A percentile compares a stretch with the other conserved stretches of the same genome.
phyloP scores from a whole-genome alignment of 768 basidiomycete genomes.

The Tricholoma saponaceum region DNA sequence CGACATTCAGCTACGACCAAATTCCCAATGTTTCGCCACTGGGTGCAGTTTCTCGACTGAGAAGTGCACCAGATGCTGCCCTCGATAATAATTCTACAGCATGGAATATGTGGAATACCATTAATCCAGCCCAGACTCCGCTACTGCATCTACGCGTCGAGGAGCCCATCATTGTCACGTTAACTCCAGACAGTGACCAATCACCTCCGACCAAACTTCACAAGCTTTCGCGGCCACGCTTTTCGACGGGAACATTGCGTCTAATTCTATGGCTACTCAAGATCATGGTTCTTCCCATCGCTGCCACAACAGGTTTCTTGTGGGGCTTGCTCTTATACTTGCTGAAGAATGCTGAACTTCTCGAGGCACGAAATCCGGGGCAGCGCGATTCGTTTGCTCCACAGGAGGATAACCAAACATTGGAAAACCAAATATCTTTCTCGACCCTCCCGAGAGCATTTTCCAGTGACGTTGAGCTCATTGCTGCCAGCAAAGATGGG shows the following conservation, averaged over 20 bases:
- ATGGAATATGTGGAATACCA: slow-evolving; percentile 68
- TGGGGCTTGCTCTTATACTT: slow-evolving; percentile 82
- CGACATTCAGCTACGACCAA: slow-evolving; percentile 25
- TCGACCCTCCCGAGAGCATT: slow-evolving; percentile 78
- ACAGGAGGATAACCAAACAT: slow-evolving; percentile 23
- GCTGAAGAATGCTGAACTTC: slow-evolving; percentile 85
- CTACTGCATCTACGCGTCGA: slow-evolving; percentile 79
- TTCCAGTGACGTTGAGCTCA: slow-evolving; percentile 75
- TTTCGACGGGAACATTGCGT: slow-evolving; percentile 46
- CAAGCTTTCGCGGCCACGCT: slow-evolving; percentile 33
- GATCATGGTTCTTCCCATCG: slow-evolving; percentile 83
- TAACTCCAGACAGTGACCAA: slow-evolving; percentile 39
- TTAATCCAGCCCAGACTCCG: slow-evolving; percentile 65
- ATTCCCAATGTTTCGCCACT: slow-evolving; percentile 24
- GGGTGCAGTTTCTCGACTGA: slow-evolving; percentile 29
- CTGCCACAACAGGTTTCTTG: slow-evolving; percentile 65
- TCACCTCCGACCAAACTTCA: slow-evolving; percentile 11
- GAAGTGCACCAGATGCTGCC: slow-evolving; percentile 19
- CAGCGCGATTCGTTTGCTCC: slow-evolving; percentile 35
- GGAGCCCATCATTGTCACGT: slow-evolving; percentile 70
- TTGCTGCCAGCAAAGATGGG: slow-evolving; percentile 70
- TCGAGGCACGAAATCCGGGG: slow-evolving; percentile 70
- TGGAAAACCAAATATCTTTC: slow-evolving; percentile 50
- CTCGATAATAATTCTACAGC: slow-evolving; percentile 39
- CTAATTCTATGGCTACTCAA: slow-evolving; percentile 72